Base-by-base conservation (phyloP, 768 basidiomycete species). In the Macrocybe gigantea region DNA sequence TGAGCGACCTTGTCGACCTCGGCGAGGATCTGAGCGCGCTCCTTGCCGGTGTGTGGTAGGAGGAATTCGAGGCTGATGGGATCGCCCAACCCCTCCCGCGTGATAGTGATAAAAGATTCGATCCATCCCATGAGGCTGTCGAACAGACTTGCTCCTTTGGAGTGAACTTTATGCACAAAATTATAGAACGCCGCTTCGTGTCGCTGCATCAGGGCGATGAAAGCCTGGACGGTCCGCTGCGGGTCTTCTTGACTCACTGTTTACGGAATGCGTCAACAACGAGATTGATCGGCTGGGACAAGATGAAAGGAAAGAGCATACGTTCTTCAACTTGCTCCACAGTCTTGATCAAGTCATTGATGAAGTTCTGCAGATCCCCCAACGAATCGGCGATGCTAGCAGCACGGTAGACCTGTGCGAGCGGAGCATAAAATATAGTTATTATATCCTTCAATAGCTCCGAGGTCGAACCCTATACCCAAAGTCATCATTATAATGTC, bases 151-250 rank as follows among this genome's bases (percentile, higher is more conserved):
- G 93, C 87, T 33, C 96, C 96, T 62, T 97, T 97, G 39, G 92
- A 85, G 60, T 99, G 96, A 1, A 99, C 96, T 56, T 95, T 96
- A 78, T 99, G 93, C 29, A 99, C 94, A 61, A 99, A 99, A 49
- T 77, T 75, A 72, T 99, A 99, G 71, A 98, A 98, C 0, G 92
- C 69, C 60, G 94, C 91, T 57, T 98, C 93, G 64, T 99, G 96
- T 10, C 96, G 81, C 58, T 88, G 80, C 32, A 99, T 86, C 15
- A 99, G 82, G 61, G 92, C 82, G 53, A 98, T 92, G 61, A 98
- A 98, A 2, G 82, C 81, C 62, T 95, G 89, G 4, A 98, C 96
- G 5, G 93, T 95, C 33, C 73, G 68, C 40, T 81, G 79, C 0
- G 96, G 88, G 52, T 97, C 88, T 47, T 85, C 83, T 62, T 88